Conservation (phyloP, 768 basidiomycete species). For the Mycena belliarum region DNA sequence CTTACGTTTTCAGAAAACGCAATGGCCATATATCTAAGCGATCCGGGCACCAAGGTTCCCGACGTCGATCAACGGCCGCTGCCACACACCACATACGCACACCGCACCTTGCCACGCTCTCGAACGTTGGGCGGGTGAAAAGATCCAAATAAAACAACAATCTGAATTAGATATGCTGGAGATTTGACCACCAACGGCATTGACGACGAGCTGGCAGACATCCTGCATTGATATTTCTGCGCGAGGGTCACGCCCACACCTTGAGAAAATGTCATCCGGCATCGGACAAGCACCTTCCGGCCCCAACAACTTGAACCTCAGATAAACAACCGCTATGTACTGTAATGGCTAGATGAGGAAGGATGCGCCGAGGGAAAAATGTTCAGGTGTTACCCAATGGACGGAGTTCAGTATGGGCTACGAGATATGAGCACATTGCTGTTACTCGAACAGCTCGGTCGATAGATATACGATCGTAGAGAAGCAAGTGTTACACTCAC, state of each 20-base stretch:
- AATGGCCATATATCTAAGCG: neutral
- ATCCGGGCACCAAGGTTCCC: neutral
- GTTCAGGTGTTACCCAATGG: too few species aligned
- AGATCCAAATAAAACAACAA: neutral
- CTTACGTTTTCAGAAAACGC: conserved; percentile 5
- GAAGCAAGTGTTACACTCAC: too few species aligned
- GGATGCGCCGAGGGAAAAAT: too few species aligned
- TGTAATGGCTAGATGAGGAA: too few species aligned
- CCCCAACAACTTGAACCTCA: too few species aligned
- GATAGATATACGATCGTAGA: too few species aligned
- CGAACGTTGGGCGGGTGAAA: neutral
- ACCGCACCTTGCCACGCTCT: neutral
- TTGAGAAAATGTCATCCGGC: conserved; percentile 92
- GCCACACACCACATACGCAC: too few species aligned
- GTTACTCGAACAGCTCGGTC: too few species aligned
- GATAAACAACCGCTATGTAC: too few species aligned
- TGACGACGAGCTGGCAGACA: conserved; percentile 83
- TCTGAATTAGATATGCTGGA: neutral
- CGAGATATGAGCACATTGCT: too few species aligned
- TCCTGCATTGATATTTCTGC: conserved; percentile 91
- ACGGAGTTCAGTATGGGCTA: too few species aligned
- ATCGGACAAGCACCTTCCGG: conserved; percentile 93
- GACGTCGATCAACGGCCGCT: neutral
- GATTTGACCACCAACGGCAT: conserved; percentile 76
- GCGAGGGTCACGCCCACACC: conserved; percentile 90